phyloP scores from a whole-genome alignment of 192 early-diverging fungal species.

The Backusella psychrophila region DNA sequence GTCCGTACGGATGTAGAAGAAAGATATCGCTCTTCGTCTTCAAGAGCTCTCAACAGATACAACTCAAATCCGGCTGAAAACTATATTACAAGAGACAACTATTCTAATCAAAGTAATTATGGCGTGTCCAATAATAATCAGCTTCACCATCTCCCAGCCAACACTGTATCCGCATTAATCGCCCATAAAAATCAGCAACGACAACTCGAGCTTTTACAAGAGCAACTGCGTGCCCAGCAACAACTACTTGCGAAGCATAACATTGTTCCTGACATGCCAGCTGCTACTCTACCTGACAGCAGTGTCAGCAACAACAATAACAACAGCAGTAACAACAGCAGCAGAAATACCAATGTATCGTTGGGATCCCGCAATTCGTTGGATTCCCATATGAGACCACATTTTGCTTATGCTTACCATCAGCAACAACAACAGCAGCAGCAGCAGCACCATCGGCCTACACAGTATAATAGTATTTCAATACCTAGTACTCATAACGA shows the following conservation, averaged over 20 bases:
- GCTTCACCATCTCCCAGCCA: neutral
- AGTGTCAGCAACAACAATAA: neutral
- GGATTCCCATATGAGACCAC: neutral
- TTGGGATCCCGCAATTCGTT: neutral
- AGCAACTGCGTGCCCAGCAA: constrained; percentile 31
- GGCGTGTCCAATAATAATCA: neutral
- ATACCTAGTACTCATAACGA: neutral
- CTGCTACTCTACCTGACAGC: neutral
- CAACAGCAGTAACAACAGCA: neutral
- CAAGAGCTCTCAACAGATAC: neutral
- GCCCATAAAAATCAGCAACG: constrained; percentile 35
- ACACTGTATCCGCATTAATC: constrained; percentile 23
- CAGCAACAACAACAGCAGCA: neutral
- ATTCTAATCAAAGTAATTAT: neutral
- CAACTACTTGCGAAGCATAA: constrained; percentile 28
- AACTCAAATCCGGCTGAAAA: neutral
- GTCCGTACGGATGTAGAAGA: constrained; percentile 15
- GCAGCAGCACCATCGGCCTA: neutral
- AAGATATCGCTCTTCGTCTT: neutral
- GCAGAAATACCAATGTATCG: neutral
- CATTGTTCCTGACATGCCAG: neutral
- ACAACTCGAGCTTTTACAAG: constrained; percentile 26
- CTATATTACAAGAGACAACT: neutral
- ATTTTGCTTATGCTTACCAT: neutral
- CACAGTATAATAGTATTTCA: neutral